A percentile compares a stretch with the other conserved stretches of the same genome.
These are phyloP conservation scores for Apocynum venetum DNA, from an alignment of 257 asterid genomes.

Conservation along the genomic window DNA sequence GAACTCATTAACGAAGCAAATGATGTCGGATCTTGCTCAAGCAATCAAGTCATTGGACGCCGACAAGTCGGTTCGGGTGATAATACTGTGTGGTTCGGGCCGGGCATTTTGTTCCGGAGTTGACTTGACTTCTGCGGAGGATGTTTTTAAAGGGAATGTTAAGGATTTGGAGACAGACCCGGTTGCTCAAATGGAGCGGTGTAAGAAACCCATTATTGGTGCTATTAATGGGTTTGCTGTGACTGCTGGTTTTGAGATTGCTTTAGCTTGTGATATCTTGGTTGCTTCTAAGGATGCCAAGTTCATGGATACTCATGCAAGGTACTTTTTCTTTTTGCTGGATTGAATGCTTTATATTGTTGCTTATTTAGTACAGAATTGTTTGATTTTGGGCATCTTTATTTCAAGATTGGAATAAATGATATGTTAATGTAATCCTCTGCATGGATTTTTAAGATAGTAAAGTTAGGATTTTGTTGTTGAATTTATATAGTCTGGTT, in stretches of 20 bases:
- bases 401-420: neutral
- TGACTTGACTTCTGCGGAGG: slow-evolving; percentile 87
- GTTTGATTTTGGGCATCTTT: neutral
- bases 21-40: slow-evolving; percentile 64
- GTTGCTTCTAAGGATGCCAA: slow-evolving; percentile 84
- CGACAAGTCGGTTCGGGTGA: slow-evolving; percentile 65
- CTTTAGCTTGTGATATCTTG: slow-evolving; percentile 82
- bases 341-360: neutral
- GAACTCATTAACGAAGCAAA: slow-evolving; percentile 63
- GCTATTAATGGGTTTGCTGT: slow-evolving; percentile 86
- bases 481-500: neutral
- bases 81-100: slow-evolving; percentile 72
- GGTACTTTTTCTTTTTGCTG: slow-evolving; percentile 24
- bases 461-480: neutral
- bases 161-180: slow-evolving; percentile 73
- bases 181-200: slow-evolving; percentile 85
- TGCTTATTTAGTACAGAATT: neutral
- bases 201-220: slow-evolving; percentile 81
- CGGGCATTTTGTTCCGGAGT: slow-evolving; percentile 92
- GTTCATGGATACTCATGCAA: slow-evolving; percentile 94
- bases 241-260: slow-evolving; percentile 96
- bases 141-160: slow-evolving; percentile 81
- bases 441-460: neutral
- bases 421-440: neutral
- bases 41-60: slow-evolving; percentile 48